phyloP scores from a whole-genome alignment of 768 basidiomycete genomes.

The Suillus ampliporus region DNA sequence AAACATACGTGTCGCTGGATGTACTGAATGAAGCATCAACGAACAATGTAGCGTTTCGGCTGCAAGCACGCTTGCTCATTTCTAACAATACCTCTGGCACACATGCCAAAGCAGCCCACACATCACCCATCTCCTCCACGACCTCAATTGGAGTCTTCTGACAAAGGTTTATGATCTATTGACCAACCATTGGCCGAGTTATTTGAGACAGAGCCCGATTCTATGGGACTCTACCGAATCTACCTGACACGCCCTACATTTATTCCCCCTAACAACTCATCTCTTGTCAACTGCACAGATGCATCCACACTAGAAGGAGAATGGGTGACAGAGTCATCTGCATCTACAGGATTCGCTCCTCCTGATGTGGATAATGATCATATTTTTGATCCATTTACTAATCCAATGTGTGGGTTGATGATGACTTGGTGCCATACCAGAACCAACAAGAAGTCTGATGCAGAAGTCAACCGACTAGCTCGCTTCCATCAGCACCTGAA shows the following conservation, averaged over 20 bases:
- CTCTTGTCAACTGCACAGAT: conserved; percentile 22
- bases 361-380: background rate
- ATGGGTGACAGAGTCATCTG: background rate
- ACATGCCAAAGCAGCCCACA: too few relatives aligned
- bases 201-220: conserved; percentile 7
- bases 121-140: too few relatives aligned
- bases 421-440: conserved; percentile 7
- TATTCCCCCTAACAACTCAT: conserved; percentile 25
- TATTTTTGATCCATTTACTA: conserved; percentile 26
- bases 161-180: too few relatives aligned
- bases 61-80: too few relatives aligned
- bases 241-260: conserved; percentile 21
- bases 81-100: too few relatives aligned
- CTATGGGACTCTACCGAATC: conserved; percentile 27
- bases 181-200: too few relatives aligned
- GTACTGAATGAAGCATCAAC: too few relatives aligned
- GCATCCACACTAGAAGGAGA: conserved; percentile 5
- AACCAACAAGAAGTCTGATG: conserved; percentile 24
- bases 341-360: background rate
- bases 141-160: too few relatives aligned
- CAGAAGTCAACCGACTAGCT: conserved; percentile 30
- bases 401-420: conserved; percentile 12
- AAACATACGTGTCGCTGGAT: too few relatives aligned
- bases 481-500: conserved; percentile 25
- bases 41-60: too few relatives aligned